Percentiles rank a stretch among this genome's conserved stretches.
phyloP scores from a whole-genome alignment of 345 rosid species.

The Lepidium sativum region DNA sequence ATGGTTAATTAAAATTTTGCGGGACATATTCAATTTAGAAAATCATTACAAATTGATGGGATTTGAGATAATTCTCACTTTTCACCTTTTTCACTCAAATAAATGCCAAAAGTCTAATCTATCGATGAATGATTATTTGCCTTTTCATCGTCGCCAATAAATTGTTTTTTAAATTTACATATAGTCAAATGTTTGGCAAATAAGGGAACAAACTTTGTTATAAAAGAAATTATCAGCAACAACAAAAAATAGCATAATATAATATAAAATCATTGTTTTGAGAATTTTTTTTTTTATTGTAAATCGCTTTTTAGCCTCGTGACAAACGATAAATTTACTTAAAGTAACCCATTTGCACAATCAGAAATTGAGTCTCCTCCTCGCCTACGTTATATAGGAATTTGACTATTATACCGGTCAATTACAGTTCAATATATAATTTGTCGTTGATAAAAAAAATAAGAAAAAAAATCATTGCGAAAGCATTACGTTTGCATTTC shows the following conservation, averaged over 20 bases:
- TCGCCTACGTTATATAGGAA: too few species aligned
- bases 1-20: not conserved
- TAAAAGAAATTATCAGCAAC: not conserved
- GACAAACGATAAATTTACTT: too few species aligned
- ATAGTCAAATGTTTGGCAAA: not conserved
- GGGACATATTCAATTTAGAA: conserved; percentile 5
- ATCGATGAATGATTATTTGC: conserved; percentile 11
- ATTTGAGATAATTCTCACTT: conserved; percentile 6
- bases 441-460: too few species aligned
- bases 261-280: too few species aligned
- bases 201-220: not conserved
- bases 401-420: too few species aligned
- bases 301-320: too few species aligned
- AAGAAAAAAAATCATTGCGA: conserved; percentile 2
- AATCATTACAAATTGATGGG: conserved; percentile 15
- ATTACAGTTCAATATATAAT: too few species aligned
- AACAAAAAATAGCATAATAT: not conserved
- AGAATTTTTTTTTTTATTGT: too few species aligned
- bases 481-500: conserved; percentile 30
- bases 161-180: not conserved
- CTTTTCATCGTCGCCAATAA: not conserved
- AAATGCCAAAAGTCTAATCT: conserved; percentile 18
- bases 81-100: conserved; percentile 26
- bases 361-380: too few species aligned
- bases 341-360: too few species aligned